Percentiles rank a stretch among this genome's conserved stretches.
Evolutionary conservation across 2,329 filamentous ascomycete genomes (phyloP).

Genomic region (Colletotrichum tamarilloi): DNA sequence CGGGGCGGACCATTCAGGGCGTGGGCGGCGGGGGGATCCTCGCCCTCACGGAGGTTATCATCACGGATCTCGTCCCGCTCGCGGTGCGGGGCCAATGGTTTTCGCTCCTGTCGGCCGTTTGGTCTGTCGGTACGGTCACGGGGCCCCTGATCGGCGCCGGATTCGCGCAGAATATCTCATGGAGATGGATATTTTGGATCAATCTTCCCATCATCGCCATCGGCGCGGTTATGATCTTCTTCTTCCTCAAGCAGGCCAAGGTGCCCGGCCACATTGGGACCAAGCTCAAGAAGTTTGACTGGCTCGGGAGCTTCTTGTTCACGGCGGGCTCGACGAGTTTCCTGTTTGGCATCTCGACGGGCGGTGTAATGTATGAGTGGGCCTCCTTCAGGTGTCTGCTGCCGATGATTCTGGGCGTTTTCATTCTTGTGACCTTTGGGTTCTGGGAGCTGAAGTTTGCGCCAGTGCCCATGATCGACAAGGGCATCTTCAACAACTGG

Average conservation of each 20-base stretch:
- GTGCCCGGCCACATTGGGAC: conserved; percentile 35
- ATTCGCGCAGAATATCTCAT: conserved; percentile 61
- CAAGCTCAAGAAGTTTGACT: conserved; percentile 65
- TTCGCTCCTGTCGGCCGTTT: conserved; percentile 54
- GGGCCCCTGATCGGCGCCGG: conserved; percentile 65
- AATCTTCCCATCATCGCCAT: conserved; percentile 68
- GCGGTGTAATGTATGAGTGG: conserved; percentile 75
- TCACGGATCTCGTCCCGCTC: conserved; percentile 58
- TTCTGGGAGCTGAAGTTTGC: conserved; percentile 65
- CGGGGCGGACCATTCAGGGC: conserved; percentile 62
- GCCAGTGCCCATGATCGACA: conserved; percentile 59
- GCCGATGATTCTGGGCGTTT: conserved; percentile 66
- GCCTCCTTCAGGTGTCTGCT: conserved; percentile 70
- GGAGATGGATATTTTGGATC: conserved; percentile 75
- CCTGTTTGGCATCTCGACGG: conserved; percentile 72
- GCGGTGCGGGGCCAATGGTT: conserved; percentile 54
- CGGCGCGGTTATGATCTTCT: conserved; percentile 55
- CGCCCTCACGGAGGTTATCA: conserved; percentile 56
- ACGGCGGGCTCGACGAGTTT: conserved; percentile 68
- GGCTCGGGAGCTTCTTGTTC: conserved; percentile 71
- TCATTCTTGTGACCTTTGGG: conserved; percentile 62
- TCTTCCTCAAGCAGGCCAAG: conserved; percentile 56
- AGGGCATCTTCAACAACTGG: conserved; percentile 58
- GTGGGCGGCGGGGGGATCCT: conserved; percentile 63
- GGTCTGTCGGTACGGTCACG: conserved; percentile 65